phyloP scores from a whole-genome alignment of 768 basidiomycete genomes.

The Coprinopsis cinerea region DNA sequence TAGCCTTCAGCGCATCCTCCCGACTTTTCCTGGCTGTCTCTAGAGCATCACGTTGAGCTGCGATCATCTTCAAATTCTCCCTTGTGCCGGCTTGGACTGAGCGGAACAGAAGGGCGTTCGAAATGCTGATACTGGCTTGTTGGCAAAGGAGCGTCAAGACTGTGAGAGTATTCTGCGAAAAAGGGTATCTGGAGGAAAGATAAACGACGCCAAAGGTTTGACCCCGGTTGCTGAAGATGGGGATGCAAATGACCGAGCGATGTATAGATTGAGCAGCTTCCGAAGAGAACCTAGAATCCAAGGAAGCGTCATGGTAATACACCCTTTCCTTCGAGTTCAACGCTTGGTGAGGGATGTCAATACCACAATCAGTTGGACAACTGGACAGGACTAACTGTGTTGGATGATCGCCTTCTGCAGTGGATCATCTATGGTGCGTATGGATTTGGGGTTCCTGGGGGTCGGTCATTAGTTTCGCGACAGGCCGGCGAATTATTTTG shows the following conservation, averaged over 20 bases:
- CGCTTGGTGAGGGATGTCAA: conserved; percentile 47
- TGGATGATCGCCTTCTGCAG: conserved; percentile 63
- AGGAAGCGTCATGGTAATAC: conserved; percentile 53
- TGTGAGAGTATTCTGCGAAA: conserved; percentile 53
- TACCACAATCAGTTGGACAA: neutral
- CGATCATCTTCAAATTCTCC: conserved; percentile 74
- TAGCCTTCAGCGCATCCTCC: conserved; percentile 69
- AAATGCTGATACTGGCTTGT: conserved; percentile 71
- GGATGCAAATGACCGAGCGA: conserved; percentile 61
- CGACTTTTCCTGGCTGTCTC: conserved; percentile 66
- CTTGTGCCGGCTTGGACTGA: conserved; percentile 69
- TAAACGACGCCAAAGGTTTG: conserved; percentile 72
- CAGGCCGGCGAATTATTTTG: neutral
- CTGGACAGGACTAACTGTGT: conserved; percentile 40
- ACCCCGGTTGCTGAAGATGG: conserved; percentile 68
- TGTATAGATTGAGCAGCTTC: conserved; percentile 58
- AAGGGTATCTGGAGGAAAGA: conserved; percentile 59
- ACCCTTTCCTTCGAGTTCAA: conserved; percentile 62
- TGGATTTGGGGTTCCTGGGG: conserved; percentile 51
- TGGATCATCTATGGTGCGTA: conserved; percentile 54
- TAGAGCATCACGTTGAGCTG: conserved; percentile 61
- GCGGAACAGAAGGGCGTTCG: conserved; percentile 69
- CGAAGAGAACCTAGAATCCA: conserved; percentile 63
- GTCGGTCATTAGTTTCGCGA: no score
- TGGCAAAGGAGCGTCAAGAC: conserved; percentile 62